These are phyloP conservation scores for Boletus patriciae DNA, from an alignment of 768 basidiomycete species.

Conservation along the genomic window DNA sequence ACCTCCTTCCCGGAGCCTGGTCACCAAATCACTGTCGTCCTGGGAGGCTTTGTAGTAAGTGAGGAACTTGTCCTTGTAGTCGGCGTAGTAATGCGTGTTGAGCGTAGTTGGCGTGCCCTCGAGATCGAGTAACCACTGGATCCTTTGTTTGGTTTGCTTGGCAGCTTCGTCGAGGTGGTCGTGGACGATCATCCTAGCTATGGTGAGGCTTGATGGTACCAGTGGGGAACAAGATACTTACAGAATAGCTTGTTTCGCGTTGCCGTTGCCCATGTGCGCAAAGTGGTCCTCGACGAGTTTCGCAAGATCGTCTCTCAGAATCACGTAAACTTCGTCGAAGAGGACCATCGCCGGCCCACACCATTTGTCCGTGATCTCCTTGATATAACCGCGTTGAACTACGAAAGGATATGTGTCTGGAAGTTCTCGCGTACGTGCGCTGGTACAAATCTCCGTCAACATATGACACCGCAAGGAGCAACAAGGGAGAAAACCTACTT, in stretches of 20 bases:
- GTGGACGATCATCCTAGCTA: slow-evolving; percentile 46
- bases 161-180: slow-evolving; percentile 50
- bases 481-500: slow-evolving; percentile 38
- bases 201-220: background rate
- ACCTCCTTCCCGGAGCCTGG: background rate
- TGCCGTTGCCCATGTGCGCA: slow-evolving; percentile 49
- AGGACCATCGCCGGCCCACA: slow-evolving; percentile 44
- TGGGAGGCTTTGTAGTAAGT: slow-evolving; percentile 43
- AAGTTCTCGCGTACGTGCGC: slow-evolving; percentile 69
- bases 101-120: slow-evolving; percentile 53
- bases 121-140: slow-evolving; percentile 50
- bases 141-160: slow-evolving; percentile 37
- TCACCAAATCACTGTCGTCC: slow-evolving; percentile 4
- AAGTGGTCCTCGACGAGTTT: slow-evolving; percentile 52
- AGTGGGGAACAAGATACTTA: slow-evolving; percentile 23
- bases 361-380: slow-evolving; percentile 49
- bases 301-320: slow-evolving; percentile 42
- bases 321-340: slow-evolving; percentile 40
- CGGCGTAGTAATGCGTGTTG: slow-evolving; percentile 50
- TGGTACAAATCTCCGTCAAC: slow-evolving; percentile 26
- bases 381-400: slow-evolving; percentile 54
- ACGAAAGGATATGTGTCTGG: slow-evolving; percentile 67
- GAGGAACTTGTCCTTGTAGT: slow-evolving; percentile 53
- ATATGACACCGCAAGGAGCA: no score
- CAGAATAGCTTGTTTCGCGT: slow-evolving; percentile 49